Evolutionary conservation across 2,329 filamentous ascomycete species (phyloP).

Genomic region (Geosmithia morbida): DNA sequence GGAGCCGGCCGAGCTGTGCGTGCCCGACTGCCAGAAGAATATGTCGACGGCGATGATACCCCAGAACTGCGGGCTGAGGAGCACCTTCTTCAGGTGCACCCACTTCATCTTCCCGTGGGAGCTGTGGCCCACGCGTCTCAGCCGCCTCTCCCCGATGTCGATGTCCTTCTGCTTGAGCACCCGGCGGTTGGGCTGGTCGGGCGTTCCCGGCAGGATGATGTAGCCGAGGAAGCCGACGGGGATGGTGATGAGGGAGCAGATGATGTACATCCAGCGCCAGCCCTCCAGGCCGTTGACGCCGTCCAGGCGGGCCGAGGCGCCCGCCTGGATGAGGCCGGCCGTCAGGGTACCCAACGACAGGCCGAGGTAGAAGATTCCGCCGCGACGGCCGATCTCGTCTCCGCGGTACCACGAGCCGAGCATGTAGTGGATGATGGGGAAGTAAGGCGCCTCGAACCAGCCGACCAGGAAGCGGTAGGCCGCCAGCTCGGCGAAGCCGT

Average conservation of each 20-base stretch:
- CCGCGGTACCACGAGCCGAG: constrained; percentile 39
- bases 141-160: constrained; percentile 24
- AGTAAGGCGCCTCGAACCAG: constrained; percentile 33
- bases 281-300: constrained; percentile 29
- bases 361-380: constrained; percentile 34
- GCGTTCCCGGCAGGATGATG: constrained; percentile 28
- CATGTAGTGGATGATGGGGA: constrained; percentile 30
- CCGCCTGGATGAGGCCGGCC: constrained; percentile 32
- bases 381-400: constrained; percentile 30
- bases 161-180: constrained; percentile 32
- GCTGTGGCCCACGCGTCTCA: constrained; percentile 27
- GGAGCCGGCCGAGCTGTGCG: constrained; percentile 27
- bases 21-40: constrained; percentile 42
- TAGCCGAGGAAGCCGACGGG: constrained; percentile 17
- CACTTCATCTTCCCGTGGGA: constrained; percentile 19
- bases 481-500: constrained; percentile 31
- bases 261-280: constrained; percentile 14
- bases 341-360: constrained; percentile 35
- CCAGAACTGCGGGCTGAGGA: constrained; percentile 31
- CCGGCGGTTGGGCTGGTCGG: constrained; percentile 28
- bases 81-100: constrained; percentile 15
- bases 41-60: constrained; percentile 32
- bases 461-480: constrained; percentile 40
- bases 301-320: constrained; percentile 21
- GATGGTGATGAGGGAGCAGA: constrained; percentile 17